Evolutionary conservation across 1,139 yeast genomes (phyloP).

Genomic region (Scheffersomyces parashehatae): DNA sequence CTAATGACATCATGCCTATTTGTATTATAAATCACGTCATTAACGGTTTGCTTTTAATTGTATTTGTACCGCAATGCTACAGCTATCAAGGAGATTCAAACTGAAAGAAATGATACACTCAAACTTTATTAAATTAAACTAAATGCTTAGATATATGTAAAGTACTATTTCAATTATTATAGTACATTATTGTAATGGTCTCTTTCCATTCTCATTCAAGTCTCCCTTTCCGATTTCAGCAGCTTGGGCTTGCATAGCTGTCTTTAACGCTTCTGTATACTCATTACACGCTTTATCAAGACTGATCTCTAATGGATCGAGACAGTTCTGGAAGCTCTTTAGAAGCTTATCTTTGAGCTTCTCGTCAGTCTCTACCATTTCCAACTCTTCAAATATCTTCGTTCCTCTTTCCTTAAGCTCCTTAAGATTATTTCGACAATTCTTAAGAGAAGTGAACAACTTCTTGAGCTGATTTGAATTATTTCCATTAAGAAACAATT

Average conservation of each 20-base stretch:
- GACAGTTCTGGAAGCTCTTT: slow-evolving; percentile 33
- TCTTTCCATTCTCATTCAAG: slow-evolving; percentile 30
- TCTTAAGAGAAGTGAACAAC: slow-evolving; percentile 36
- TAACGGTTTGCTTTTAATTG: too few relatives aligned
- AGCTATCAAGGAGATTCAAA: too few relatives aligned
- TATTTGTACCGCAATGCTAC: too few relatives aligned
- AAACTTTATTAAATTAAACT: too few relatives aligned
- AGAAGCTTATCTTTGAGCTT: slow-evolving; percentile 34
- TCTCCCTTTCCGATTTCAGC: slow-evolving; percentile 10
- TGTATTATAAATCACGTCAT: too few relatives aligned
- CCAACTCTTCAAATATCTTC: slow-evolving; percentile 7
- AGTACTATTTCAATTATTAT: background rate
- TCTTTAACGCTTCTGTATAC: slow-evolving; percentile 30
- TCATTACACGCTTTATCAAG: slow-evolving; percentile 34
- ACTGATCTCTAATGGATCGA: slow-evolving; percentile 28
- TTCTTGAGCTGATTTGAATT: slow-evolving; percentile 43
- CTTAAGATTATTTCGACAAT: slow-evolving; percentile 21
- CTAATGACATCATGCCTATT: too few relatives aligned
- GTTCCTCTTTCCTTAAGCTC: slow-evolving; percentile 13
- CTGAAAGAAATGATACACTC: too few relatives aligned
- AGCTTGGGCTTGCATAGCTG: slow-evolving; percentile 8
- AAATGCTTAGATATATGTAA: background rate
- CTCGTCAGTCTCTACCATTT: slow-evolving; percentile 23
- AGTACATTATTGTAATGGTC: slow-evolving; percentile 15
- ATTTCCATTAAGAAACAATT: slow-evolving; percentile 34